Conservation (phyloP, 345 rosid genomes). For the Abelmoschus esculentus region DNA sequence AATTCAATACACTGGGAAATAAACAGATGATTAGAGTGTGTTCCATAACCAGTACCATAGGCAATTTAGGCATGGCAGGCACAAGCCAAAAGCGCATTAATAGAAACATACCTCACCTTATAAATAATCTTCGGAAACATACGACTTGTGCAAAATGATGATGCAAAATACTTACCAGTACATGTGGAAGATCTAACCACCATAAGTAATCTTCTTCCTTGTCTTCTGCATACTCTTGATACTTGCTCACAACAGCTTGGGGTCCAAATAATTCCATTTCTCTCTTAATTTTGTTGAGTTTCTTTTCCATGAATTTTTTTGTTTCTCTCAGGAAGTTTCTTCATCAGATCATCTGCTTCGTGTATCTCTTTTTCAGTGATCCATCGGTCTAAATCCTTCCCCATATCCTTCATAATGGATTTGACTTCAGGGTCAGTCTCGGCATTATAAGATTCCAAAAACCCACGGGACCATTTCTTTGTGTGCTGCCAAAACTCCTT, state of each 20-base stretch:
- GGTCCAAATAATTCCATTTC: slow-evolving; percentile 94
- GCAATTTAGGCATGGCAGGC: neutral
- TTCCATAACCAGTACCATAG: slow-evolving; percentile 2
- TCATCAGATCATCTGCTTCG: slow-evolving; percentile 74
- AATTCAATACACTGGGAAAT: slow-evolving; percentile 77
- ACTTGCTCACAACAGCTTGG: slow-evolving; percentile 87
- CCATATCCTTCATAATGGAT: slow-evolving; percentile 73
- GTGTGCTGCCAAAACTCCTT: slow-evolving; percentile 92
- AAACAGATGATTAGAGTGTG: slow-evolving; percentile 6
- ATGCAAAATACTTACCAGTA: slow-evolving; percentile 45
- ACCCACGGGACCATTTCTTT: slow-evolving; percentile 86
- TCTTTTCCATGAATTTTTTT: slow-evolving; percentile 65
- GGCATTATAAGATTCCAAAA: slow-evolving; percentile 67
- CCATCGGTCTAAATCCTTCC: slow-evolving; percentile 90
- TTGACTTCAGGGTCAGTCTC: slow-evolving; percentile 82
- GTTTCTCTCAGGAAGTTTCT: slow-evolving; percentile 45
- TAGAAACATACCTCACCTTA: neutral
- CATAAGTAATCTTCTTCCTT: slow-evolving; percentile 78
- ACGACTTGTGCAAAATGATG: neutral
- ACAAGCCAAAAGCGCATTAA: neutral
- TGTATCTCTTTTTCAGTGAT: slow-evolving; percentile 81
- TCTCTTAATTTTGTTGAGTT: slow-evolving; percentile 66
- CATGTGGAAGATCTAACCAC: slow-evolving; percentile 95
- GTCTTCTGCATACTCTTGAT: slow-evolving; percentile 70
- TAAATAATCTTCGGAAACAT: neutral